Percentiles rank a stretch among this genome's conserved stretches.
phyloP scores from a whole-genome alignment of 2,329 filamentous ascomycete genomes.

The Fusarium veterinarium region DNA sequence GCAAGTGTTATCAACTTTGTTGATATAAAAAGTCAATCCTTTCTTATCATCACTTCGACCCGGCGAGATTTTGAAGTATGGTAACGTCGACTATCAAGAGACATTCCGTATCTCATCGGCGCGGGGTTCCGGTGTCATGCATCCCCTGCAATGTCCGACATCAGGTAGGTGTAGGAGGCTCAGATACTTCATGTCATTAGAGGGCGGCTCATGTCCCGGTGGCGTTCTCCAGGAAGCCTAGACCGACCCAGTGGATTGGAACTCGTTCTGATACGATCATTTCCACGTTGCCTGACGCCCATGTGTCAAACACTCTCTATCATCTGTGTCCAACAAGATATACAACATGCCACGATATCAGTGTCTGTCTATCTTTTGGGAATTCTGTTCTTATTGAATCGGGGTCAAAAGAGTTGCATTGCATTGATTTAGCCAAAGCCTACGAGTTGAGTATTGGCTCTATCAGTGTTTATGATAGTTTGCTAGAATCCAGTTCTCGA shows the following conservation, averaged over 20 bases:
- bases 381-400: background rate
- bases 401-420: background rate
- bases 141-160: background rate
- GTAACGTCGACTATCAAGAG: background rate
- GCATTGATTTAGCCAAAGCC: background rate
- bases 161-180: background rate
- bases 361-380: background rate
- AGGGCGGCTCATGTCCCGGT: background rate
- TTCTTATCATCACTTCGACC: background rate
- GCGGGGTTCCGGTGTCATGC: background rate
- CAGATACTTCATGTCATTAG: background rate
- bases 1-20: background rate
- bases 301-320: background rate
- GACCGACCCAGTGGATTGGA: background rate
- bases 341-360: no score
- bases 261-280: background rate
- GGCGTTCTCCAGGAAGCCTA: background rate
- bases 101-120: background rate
- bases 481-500: background rate
- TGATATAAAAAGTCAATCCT: background rate
- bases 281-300: background rate
- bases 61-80: background rate
- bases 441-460: no score
- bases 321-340: accelerated
- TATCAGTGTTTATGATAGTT: background rate